Conservation (phyloP, 768 basidiomycete species). For the Leccinellum rugosiceps region DNA sequence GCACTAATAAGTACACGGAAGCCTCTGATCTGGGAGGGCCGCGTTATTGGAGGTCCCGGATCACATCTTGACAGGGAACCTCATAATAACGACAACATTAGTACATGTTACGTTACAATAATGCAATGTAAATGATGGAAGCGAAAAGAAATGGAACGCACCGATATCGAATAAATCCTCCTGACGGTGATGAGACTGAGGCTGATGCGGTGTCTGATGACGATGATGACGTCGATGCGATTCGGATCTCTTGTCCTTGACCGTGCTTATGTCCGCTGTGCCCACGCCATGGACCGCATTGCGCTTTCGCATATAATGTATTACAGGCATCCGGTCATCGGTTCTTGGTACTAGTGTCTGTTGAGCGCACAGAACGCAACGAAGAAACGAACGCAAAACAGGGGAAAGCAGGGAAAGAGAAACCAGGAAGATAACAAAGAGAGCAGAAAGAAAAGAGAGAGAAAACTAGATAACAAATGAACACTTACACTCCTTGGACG, state of each 20-base stretch:
- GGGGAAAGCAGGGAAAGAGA: background rate
- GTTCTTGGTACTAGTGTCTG: background rate
- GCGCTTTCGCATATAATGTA: background rate
- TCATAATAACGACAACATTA: too few relatives aligned
- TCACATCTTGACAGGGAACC: too few relatives aligned
- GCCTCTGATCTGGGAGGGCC: too few relatives aligned
- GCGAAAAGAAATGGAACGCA: background rate
- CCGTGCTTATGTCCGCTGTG: background rate
- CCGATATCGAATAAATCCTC: conserved; percentile 5
- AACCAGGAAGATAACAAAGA: background rate
- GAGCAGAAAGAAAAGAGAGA: background rate
- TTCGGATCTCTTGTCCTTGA: conserved; percentile 3
- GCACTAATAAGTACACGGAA: too few relatives aligned
- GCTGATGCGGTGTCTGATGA: background rate
- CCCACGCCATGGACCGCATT: background rate
- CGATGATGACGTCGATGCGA: conserved; percentile 9
- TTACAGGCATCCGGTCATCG: background rate
- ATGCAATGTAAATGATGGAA: too few relatives aligned
- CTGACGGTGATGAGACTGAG: background rate
- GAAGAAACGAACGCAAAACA: background rate
- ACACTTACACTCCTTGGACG: conserved; percentile 16
- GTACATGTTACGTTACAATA: too few relatives aligned
- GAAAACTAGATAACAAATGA: background rate
- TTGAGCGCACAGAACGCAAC: background rate
- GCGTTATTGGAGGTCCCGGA: too few relatives aligned